Evolutionary conservation across 805 yeast genomes (phyloP).

Genomic region (Ogataea parapolymorpha): DNA sequence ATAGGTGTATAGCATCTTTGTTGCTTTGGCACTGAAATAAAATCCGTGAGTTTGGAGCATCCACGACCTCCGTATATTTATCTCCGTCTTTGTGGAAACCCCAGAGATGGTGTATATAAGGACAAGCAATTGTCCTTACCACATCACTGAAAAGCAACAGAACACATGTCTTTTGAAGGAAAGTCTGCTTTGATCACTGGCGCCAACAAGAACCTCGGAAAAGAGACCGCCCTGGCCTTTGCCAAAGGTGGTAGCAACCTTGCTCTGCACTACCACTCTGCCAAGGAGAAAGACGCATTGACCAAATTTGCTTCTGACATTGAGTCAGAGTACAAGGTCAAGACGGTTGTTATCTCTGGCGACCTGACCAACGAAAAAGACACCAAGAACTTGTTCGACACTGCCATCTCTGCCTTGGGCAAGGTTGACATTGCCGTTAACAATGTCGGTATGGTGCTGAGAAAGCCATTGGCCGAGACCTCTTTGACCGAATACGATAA

Average conservation of each 20-base stretch:
- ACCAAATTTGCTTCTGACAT: slow-evolving; percentile 39
- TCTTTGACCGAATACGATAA: slow-evolving; percentile 52
- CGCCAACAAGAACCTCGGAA: slow-evolving; percentile 62
- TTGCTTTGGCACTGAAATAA: not conserved
- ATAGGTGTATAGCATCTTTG: not conserved
- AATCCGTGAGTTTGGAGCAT: slow-evolving; percentile 1
- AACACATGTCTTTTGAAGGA: slow-evolving; percentile 35
- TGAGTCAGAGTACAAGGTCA: slow-evolving; percentile 34
- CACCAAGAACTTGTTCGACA: slow-evolving; percentile 42
- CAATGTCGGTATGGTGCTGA: slow-evolving; percentile 64
- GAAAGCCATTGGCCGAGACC: slow-evolving; percentile 54
- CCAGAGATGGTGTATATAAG: not conserved
- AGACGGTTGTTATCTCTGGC: slow-evolving; percentile 42
- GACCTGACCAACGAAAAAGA: slow-evolving; percentile 42
- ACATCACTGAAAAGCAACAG: not conserved
- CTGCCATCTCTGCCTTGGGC: slow-evolving; percentile 44
- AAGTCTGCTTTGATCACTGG: slow-evolving; percentile 57
- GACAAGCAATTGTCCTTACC: not conserved
- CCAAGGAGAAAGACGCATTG: slow-evolving; percentile 34
- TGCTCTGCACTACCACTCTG: slow-evolving; percentile 53
- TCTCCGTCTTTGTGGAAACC: not conserved
- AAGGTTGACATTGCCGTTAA: slow-evolving; percentile 60
- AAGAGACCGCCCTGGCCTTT: slow-evolving; percentile 47
- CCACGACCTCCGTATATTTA: not conserved
- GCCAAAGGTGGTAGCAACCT: slow-evolving; percentile 54